Base-by-base conservation (phyloP, 352 stramenopile genomes). In the Globisporangium acanthophoron region DNA sequence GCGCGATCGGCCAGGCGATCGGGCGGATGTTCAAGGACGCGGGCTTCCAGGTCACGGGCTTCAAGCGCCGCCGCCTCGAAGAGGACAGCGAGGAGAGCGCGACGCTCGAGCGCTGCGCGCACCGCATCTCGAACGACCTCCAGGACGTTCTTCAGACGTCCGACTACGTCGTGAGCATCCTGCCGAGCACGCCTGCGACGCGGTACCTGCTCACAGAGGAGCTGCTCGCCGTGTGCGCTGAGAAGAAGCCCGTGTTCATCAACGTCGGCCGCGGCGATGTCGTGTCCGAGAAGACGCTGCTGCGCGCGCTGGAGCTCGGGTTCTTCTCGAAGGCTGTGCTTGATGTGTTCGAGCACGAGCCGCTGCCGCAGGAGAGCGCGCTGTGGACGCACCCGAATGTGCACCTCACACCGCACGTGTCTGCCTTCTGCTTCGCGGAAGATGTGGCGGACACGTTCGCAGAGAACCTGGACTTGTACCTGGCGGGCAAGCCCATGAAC, bases 211-310 rank as follows among this genome's bases (percentile, higher is more conserved):
- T 97, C 29, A 78, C 59, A 8, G 67, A 78, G 21, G 49, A 62
- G 37, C 71, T 74, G 20, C 64, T 96, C 3, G 35, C 49, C 13
- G 35, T 68, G 33, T 90, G 79, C 37, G n/a, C n/a, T n/a, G n/a
- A 57, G 57, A 80, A 86, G 70, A 68, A 87, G 62, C 83, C 84
- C 16, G 77, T 90, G 44, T 80, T 97, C 59, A 79, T 97, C 65
- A 96, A 96, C 68, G 84, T 94, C 21, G 88, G 88, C 13, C 79
- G 88, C 33, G 88, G 88, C 21, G 86, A 93, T 56, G 66, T 97
- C 50, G 79, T 96, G 50, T 31, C 58, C 11, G 58, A 94, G 62
- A 45, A 44, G 29, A 65, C 66, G 46, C 64, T 97, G 50, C 3
- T 96, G 29, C 24, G 64, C 6, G 76, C 85, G 41, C 67, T 97